These are phyloP conservation scores for Ilyonectria sp. DNA, from an alignment of 2,329 filamentous ascomycete genomes.

Conservation along the genomic window DNA sequence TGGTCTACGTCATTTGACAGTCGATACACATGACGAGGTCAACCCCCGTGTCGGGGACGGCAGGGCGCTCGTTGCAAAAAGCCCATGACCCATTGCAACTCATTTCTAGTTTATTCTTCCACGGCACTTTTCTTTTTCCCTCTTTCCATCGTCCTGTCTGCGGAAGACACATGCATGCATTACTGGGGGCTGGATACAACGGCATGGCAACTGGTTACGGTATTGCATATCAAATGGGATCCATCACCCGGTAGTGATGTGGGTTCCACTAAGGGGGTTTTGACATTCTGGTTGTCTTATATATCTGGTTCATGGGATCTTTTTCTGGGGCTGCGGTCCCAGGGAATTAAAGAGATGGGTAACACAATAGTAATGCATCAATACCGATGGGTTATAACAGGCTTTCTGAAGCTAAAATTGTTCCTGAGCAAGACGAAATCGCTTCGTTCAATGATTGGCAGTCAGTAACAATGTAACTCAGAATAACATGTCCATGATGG, in stretches of 20 bases:
- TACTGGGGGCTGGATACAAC: conserved; percentile 15
- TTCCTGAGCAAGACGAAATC: no score
- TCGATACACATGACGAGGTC: conserved; percentile 3
- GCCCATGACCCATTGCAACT: neutral
- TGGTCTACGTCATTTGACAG: conserved; percentile 4
- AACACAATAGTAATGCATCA: no score
- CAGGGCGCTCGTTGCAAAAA: neutral
- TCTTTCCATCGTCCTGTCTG: neutral
- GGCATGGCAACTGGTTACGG: conserved; percentile 10
- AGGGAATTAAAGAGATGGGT: no score
- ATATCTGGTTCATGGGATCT: neutral
- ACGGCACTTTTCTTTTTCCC: neutral
- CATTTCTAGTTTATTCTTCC: conserved; percentile 9
- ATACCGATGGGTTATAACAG: no score
- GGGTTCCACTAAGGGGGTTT: conserved; percentile 7
- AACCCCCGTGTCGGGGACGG: conserved; percentile 1
- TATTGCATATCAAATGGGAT: conserved; percentile 24
- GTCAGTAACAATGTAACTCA: no score
- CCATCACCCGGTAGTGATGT: conserved; percentile 12
- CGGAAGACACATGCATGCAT: conserved; percentile 3
- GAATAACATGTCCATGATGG: no score
- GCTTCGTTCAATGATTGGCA: no score
- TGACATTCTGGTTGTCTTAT: neutral
- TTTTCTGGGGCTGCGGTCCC: neutral
- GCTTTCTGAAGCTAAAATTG: no score